These are phyloP conservation scores for Phytopythium helicoides DNA, from an alignment of 352 stramenopile species.

Conservation along the genomic window DNA sequence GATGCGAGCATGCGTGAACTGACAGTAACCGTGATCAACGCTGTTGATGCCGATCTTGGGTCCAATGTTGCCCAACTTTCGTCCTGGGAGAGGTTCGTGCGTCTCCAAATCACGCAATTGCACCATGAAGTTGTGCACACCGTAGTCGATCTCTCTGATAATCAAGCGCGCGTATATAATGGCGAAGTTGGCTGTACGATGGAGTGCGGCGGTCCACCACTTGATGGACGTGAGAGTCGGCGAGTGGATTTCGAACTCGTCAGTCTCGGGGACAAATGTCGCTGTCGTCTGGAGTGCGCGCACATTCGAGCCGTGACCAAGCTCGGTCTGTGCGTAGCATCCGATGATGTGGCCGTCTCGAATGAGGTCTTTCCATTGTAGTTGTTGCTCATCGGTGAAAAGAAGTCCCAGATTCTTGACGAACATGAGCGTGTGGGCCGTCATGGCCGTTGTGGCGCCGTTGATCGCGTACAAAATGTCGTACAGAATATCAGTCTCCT, in stretches of 20 bases:
- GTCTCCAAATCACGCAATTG: slow-evolving; percentile 82
- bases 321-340: slow-evolving; percentile 95
- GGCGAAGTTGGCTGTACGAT: slow-evolving; percentile 88
- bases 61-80: slow-evolving; percentile 90
- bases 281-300: slow-evolving; percentile 92
- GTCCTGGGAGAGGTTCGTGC: slow-evolving; percentile 75
- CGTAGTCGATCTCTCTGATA: slow-evolving; percentile 51
- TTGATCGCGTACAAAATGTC: too few species aligned
- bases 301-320: slow-evolving; percentile 94
- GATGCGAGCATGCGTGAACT: slow-evolving; percentile 55
- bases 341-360: slow-evolving; percentile 69
- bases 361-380: slow-evolving; percentile 61
- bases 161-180: slow-evolving; percentile 91
- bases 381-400: slow-evolving; percentile 54
- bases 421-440: too few species aligned
- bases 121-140: slow-evolving; percentile 94
- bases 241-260: slow-evolving; percentile 94
- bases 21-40: slow-evolving; percentile 68
- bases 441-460: too few species aligned
- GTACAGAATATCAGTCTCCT: too few species aligned
- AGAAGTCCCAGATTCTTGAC: too few species aligned
- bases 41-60: slow-evolving; percentile 88
- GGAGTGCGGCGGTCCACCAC: slow-evolving; percentile 94
- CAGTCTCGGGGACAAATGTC: slow-evolving; percentile 80
- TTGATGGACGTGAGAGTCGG: slow-evolving; percentile 93